Evolutionary conservation across 345 rosid genomes (phyloP).

Genomic region (Toxicodendron radicans): DNA sequence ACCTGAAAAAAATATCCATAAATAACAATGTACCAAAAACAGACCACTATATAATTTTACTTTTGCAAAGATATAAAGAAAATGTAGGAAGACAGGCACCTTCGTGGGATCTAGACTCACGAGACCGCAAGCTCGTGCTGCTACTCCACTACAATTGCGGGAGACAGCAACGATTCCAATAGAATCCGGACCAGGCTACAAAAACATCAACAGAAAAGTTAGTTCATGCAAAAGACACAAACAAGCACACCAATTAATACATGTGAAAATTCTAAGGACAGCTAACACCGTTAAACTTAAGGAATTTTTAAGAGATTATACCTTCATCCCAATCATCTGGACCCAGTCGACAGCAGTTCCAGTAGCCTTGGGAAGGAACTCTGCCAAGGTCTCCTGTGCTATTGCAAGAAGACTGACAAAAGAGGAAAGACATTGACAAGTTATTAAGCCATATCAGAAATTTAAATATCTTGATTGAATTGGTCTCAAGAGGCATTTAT

Average conservation of each 20-base stretch:
- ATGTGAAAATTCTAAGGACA: background rate
- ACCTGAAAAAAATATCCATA: slow-evolving; percentile 44
- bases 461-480: background rate
- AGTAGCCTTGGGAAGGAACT: slow-evolving; percentile 94
- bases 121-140: slow-evolving; percentile 99
- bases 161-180: slow-evolving; percentile 98
- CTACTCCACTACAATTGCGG: slow-evolving; percentile 94
- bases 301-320: slow-evolving; percentile 16
- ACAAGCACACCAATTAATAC: background rate
- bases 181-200: slow-evolving; percentile 99
- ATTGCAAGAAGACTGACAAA: slow-evolving; percentile 71
- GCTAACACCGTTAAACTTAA: background rate
- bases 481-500: background rate
- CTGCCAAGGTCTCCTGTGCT: slow-evolving; percentile 95
- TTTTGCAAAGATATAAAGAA: background rate
- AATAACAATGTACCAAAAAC: background rate
- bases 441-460: background rate
- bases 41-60: background rate
- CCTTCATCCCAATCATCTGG: slow-evolving; percentile 99
- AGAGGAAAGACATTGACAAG: background rate
- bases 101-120: slow-evolving; percentile 98
- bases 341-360: slow-evolving; percentile 99
- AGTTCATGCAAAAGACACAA: background rate
- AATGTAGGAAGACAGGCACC: slow-evolving; percentile 36
- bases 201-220: slow-evolving; percentile 12